Conservation (phyloP, 176 grass and related monocot genomes). For the Phoenix dactylifera region DNA sequence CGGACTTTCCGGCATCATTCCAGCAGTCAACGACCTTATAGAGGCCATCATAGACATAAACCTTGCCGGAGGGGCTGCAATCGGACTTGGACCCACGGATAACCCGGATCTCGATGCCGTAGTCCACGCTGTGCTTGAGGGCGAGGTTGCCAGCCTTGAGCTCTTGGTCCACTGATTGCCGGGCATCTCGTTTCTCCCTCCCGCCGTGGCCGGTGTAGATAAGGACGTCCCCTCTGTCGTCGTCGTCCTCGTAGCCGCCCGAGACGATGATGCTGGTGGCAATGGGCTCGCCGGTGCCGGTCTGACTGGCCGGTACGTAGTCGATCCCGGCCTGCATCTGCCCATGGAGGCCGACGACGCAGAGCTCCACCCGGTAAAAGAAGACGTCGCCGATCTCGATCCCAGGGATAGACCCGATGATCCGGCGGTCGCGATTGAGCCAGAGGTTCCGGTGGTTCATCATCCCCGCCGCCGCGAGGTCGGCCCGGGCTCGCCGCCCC, state of each 20-base stretch:
- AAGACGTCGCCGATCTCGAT: constrained; percentile 66
- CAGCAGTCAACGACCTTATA: constrained; percentile 49
- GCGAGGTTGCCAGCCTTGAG: constrained; percentile 78
- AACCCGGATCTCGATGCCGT: constrained; percentile 76
- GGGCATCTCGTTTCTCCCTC: constrained; percentile 35
- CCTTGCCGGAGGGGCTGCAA: constrained; percentile 25
- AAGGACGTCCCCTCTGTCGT: constrained; percentile 65
- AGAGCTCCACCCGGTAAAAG: constrained; percentile 82
- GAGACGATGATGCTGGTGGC: constrained; percentile 91
- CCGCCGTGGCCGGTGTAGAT: constrained; percentile 86
- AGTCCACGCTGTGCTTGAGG: constrained; percentile 64
- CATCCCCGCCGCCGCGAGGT: constrained; percentile 43
- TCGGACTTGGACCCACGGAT: constrained; percentile 38
- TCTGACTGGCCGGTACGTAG: constrained; percentile 41
- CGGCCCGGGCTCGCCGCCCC: constrained; percentile 27
- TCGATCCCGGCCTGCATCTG: constrained; percentile 67
- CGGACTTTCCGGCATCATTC: constrained; percentile 47
- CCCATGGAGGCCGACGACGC: constrained; percentile 68
- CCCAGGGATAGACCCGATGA: constrained; percentile 66
- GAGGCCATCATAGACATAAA: constrained; percentile 87
- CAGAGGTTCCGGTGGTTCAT: constrained; percentile 45
- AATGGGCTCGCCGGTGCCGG: constrained; percentile 49
- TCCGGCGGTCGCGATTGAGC: constrained; percentile 42
- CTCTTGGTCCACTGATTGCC: constrained; percentile 49
- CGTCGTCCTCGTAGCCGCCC: constrained; percentile 81